Conservation (phyloP, 768 basidiomycete genomes). For the Lanmaoa pseudosensibilis region DNA sequence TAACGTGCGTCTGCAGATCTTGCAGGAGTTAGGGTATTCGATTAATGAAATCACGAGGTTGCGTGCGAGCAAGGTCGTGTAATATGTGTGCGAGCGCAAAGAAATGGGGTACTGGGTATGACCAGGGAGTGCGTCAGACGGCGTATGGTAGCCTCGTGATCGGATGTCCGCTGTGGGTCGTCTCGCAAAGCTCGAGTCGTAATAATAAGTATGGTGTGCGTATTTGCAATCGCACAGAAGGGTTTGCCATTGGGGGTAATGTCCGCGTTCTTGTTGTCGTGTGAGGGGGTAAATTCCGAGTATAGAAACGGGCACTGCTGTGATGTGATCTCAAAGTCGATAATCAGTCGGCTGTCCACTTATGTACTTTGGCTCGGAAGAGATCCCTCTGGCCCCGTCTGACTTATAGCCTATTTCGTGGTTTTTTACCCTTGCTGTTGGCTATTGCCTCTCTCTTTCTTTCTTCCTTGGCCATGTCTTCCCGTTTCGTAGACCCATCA, state of each 20-base stretch:
- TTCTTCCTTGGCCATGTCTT: constrained; percentile 23
- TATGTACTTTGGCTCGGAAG: constrained; percentile 31
- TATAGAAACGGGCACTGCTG: constrained; percentile 27
- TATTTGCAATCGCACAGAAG: constrained; percentile 26
- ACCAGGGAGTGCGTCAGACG: neutral
- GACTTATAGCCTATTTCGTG: constrained; percentile 31
- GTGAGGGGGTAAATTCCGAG: constrained; percentile 4
- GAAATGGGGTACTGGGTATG: constrained; percentile 21
- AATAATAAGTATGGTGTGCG: constrained; percentile 18
- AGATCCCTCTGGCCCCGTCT: constrained; percentile 21
- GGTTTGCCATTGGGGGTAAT: constrained; percentile 24
- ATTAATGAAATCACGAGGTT: constrained; percentile 42
- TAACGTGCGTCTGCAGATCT: constrained; percentile 31
- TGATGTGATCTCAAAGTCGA: constrained; percentile 30
- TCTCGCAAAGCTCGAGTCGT: constrained; percentile 2
- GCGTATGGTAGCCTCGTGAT: constrained; percentile 13
- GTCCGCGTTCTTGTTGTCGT: constrained; percentile 5
- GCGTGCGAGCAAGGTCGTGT: constrained; percentile 43
- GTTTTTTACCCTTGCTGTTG: constrained; percentile 13
- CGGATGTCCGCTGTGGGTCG: constrained; percentile 33
- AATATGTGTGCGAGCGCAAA: constrained; percentile 21
- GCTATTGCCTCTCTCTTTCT: constrained; percentile 1
- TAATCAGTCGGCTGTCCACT: constrained; percentile 33
- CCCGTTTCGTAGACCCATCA: constrained; percentile 29
- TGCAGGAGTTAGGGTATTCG: constrained; percentile 45